Base-by-base conservation (phyloP, 371 early-diverging fungal genomes). In the Mucor indicus region DNA sequence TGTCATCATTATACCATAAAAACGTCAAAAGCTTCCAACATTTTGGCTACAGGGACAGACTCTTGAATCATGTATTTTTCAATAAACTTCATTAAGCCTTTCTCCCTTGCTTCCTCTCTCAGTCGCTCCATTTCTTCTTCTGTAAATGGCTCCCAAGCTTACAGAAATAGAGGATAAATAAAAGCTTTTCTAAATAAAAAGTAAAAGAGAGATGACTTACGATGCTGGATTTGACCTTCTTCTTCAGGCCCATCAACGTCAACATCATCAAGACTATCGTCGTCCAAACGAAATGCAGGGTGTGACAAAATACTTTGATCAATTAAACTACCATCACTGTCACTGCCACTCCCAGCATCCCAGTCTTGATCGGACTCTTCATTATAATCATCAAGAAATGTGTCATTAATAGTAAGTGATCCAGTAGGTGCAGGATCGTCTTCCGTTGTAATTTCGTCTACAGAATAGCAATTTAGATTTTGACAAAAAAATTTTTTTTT, bases 21-120 rank as follows among this genome's bases (percentile, higher is more conserved):
- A 22, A 72, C 53, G 21, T 63, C 54, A 46, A 85, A 83, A 17
- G 68, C 83, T 50, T 78, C 81, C 24, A 84, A 50, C 22, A 84
- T 49, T 36, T 83, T 69, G 0, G 76, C 66, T 19, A 83, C 63
- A 3, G 84, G 68, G 10, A 71, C 48, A 3, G 62, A 49, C 37
- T 67, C 56, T 23, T 75, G 60, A 25, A 75, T 42, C 1, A 80
- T 39, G 36, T 80, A 78, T 45, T 84, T 76, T 38, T 80, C 64
- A 53, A 84, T 55, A 50, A 84, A 85, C 31, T 76, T 76, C 44
- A 64, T 60, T 20, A 72, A 35, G 3, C 74, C 75, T 16, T 60
- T 57, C 22, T 66, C 57, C 13, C 62, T 50, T 11, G 60, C 75
- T 32, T 70, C 66, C 15, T 70, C 63, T 47, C 55, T 51, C 9